phyloP scores from a whole-genome alignment of 2,329 filamentous ascomycete genomes.

The Scedosporium dehoogii region DNA sequence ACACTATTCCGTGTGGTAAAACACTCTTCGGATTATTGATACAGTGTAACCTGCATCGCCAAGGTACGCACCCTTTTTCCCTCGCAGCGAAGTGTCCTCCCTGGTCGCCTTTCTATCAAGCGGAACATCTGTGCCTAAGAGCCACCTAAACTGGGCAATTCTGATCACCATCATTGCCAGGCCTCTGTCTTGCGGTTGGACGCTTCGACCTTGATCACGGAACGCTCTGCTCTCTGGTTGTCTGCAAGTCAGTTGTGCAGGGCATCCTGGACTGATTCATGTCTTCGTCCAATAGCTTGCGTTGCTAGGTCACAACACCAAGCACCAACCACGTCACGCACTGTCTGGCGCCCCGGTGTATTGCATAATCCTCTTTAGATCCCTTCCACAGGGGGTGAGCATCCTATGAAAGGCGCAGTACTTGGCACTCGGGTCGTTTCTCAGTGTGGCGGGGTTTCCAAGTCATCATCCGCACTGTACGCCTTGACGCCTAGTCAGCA shows the following conservation, averaged over 20 bases:
- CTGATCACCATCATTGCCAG: not conserved
- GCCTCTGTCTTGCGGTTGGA: not conserved
- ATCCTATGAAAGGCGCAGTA: not conserved
- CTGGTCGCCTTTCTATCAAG: not conserved
- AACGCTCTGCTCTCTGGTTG: not conserved
- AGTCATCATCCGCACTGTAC: not conserved
- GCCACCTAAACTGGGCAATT: not conserved
- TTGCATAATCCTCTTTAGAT: slow-evolving; percentile 6
- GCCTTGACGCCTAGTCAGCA: not conserved
- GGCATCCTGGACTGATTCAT: not conserved
- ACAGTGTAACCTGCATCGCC: not conserved
- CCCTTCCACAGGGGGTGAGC: not conserved
- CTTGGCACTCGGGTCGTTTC: not conserved
- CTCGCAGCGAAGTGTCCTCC: not conserved
- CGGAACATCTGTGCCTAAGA: not conserved
- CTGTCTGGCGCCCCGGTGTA: slow-evolving; percentile 2
- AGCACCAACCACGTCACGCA: slow-evolving; percentile 4
- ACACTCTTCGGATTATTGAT: not conserved
- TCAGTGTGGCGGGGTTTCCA: not conserved
- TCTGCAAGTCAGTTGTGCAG: slow-evolving; percentile 1
- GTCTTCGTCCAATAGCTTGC: not conserved
- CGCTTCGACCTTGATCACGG: not conserved
- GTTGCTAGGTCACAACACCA: not conserved
- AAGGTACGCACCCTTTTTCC: not conserved
- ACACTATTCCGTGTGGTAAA: not conserved